Percentiles rank a stretch among this genome's conserved stretches.
Evolutionary conservation across 805 yeast genomes (phyloP).

Genomic region (Zygosaccharomyces pseudorouxii): DNA sequence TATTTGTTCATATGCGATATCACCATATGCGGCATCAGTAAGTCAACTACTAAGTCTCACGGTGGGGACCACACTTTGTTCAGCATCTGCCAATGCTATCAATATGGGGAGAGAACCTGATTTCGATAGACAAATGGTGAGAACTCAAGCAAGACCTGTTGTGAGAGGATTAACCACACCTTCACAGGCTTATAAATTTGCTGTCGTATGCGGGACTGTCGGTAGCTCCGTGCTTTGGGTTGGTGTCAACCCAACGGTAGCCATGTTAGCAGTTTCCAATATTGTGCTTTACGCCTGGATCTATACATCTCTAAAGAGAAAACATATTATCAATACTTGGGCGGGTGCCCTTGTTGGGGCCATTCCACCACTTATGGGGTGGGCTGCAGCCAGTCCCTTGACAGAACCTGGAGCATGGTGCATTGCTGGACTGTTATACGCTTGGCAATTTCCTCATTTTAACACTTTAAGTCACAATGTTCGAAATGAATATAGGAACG

Average conservation of each 20-base stretch:
- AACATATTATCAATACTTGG: slow-evolving; percentile 89
- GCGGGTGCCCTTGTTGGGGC: slow-evolving; percentile 99
- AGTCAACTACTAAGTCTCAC: slow-evolving; percentile 68
- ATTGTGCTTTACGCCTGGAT: slow-evolving; percentile 83
- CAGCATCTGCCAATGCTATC: slow-evolving; percentile 94
- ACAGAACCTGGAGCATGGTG: slow-evolving; percentile 93
- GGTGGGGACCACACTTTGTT: slow-evolving; percentile 77
- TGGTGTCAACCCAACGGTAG: slow-evolving; percentile 87
- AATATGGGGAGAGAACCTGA: slow-evolving; percentile 96
- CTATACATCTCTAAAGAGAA: slow-evolving; percentile 85
- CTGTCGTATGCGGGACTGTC: slow-evolving; percentile 61
- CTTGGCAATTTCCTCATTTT: slow-evolving; percentile 99
- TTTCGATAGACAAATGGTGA: slow-evolving; percentile 78
- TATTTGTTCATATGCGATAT: slow-evolving; percentile 87
- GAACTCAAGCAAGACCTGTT: slow-evolving; percentile 87
- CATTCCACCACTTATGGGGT: slow-evolving; percentile 97
- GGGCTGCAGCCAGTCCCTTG: slow-evolving; percentile 87
- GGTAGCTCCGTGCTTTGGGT: slow-evolving; percentile 65
- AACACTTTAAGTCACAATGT: slow-evolving; percentile 86
- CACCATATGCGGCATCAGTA: slow-evolving; percentile 76
- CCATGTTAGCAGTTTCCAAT: slow-evolving; percentile 72
- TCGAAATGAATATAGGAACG: slow-evolving; percentile 79
- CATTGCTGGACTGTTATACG: slow-evolving; percentile 79
- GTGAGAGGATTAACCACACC: slow-evolving; percentile 78
- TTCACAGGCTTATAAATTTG: slow-evolving; percentile 73